Evolutionary conservation across 2,329 filamentous ascomycete genomes (phyloP), one percentile per base, ranked within the genome.

Genomic region (Xylariaceae sp.): DNA sequence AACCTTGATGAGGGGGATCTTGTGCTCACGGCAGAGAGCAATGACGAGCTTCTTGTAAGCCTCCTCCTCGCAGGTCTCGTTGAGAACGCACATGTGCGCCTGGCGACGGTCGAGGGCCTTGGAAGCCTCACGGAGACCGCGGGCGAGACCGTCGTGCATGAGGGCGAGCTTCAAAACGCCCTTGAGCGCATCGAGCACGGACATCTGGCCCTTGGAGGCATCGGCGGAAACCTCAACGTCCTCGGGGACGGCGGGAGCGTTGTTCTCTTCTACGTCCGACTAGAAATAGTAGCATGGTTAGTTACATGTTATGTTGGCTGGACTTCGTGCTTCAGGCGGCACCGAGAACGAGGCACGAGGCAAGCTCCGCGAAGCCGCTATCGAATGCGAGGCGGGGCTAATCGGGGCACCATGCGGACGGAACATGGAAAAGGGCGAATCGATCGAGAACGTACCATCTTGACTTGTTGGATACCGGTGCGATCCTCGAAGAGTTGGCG

Each of bases 201-300:
- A 92, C 92, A 99, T 97, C 84, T 92, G 91, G 75, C 89, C 89
- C 80, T 92, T 90, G 76, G 83, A 82, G 77, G 87, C 88, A 82
- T 96, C 92, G 80, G 89, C 92, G 76, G 88, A 88, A 77, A 97
- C 92, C 82, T 97, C 93, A 80, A 97, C 92, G 85, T 97, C 94
- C 77, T 89, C 86, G 75, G 79, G 77, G 75, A 85, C 92, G 76
- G 90, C 89, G 80, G 90, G 88, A 79, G 88, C 87, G 80, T 86
- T 88, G 81, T 88, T 92, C 89, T 97, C 93, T 97, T 97, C 94
- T 97, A 93, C 93, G 92, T 97, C 93, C 92, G 93, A 97, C 94
- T 97, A 71, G 65, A 70, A 56, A 63, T 2, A 15, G 51, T 4
- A 18, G 4, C 30, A 49, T 18, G 44, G 64, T 67, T 64, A 68